Base-by-base conservation (phyloP, 2,329 filamentous ascomycete species). In the Metarhizium sp. region DNA sequence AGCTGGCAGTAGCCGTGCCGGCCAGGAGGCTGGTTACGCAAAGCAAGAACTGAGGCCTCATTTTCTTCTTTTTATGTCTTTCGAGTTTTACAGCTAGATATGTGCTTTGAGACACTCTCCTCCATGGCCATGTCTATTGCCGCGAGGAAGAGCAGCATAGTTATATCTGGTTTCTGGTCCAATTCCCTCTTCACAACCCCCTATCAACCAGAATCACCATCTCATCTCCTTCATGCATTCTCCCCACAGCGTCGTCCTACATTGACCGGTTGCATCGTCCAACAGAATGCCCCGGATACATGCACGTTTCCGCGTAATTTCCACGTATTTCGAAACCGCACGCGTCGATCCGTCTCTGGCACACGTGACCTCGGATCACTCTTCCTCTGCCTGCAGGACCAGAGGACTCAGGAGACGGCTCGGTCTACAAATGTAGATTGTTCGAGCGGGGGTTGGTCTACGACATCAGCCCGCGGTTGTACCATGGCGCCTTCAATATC, bases 1-100 rank as follows among this genome's bases (percentile, higher is more conserved):
- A 64, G 57, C 52, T 57, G 34, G 56, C 58, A 7, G 6, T 14
- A 6, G 57, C 53, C 4, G 50, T 11, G 13, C 30, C 54, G 14
- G 10, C 34, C 32, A 56, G 53, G 16, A 54, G 52, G 49, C 51
- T 30, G 29, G 50, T 32, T 38, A 40, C 47, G 16, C n/a, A 38
- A 18, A 56, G 49, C 25, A 56, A 48, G 7, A 42, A 34, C 10
- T 32, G 18, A 30, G 49, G 43, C 46, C n/a, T 51, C 59, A 59
- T 59, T 43, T 34, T 34, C 32, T 42, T 29, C 51, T 50, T 13
- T 3, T 42, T 11, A 6, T 7, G 30, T 11, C 18, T 20, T n/a
- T 2, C 18, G 29, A 30, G 43, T 30, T 16, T n/a, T 51, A 46
- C 43, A 46, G 42, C n/a, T 32, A n/a, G 29, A 34, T 18, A 14